Conservation (phyloP, 2,329 filamentous ascomycete genomes). For the Verticillium nonalfalfae region DNA sequence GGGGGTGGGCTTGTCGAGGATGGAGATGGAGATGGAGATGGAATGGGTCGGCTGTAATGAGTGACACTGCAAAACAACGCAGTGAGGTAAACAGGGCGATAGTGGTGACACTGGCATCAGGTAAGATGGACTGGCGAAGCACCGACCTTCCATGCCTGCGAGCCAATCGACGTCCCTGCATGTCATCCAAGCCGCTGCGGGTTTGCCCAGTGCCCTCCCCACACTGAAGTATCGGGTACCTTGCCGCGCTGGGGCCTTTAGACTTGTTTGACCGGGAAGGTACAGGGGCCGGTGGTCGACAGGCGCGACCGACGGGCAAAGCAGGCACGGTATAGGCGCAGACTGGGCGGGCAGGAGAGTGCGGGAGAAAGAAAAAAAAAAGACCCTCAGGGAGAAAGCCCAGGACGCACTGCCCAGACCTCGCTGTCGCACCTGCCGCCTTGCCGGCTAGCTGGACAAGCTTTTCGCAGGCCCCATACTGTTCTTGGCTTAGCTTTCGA, state of each 20-base stretch:
- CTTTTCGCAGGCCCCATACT: not conserved
- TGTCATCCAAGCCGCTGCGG: not conserved
- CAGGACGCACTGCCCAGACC: not conserved
- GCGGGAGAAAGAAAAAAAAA: not conserved
- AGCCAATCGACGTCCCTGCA: not conserved
- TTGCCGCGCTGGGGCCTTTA: not conserved
- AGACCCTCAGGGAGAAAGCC: too few species aligned
- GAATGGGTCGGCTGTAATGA: not conserved
- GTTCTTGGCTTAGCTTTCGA: not conserved
- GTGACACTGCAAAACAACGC: not conserved
- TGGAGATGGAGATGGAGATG: not conserved
- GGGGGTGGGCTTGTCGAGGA: not conserved
- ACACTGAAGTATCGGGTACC: not conserved
- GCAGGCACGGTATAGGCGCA: not conserved
- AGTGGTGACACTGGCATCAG: not conserved
- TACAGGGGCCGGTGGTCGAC: not conserved
- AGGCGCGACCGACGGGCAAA: not conserved
- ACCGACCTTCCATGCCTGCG: not conserved
- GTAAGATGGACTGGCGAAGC: not conserved
- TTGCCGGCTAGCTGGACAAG: not conserved
- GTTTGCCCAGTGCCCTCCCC: not conserved
- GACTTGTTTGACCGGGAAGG: not conserved
- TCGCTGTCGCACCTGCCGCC: not conserved
- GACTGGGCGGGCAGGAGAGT: not conserved
- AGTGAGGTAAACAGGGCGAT: not conserved